Base-by-base conservation (phyloP, 2,329 filamentous ascomycete genomes). In the Pezicula neosporulosa region DNA sequence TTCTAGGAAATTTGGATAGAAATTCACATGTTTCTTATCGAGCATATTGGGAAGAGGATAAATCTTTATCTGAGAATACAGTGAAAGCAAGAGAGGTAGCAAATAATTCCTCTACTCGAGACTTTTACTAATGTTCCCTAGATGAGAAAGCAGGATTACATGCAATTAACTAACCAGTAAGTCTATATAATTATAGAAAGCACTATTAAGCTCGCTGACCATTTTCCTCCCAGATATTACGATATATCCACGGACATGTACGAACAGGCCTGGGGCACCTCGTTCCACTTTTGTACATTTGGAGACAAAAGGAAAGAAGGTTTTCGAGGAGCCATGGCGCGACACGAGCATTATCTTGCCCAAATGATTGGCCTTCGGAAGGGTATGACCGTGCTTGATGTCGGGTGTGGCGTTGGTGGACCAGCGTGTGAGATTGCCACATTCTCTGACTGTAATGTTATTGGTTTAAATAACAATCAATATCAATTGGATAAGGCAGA, bases 401-500 rank as follows among this genome's bases (percentile, higher is more conserved):
- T 99, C 55, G 94, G 94, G 56, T 99, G 94, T 66, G 94, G 94
- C 80, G 91, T 99, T 52, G 94, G 94, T 65, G 94, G 94, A 43
- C 94, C 94, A 28, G 94, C 93, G 6, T 84, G 93, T 56, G 92
- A 97, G 77, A 97, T 99, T 65, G 90, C 89, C 75, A 96, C 96
- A 75, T 99, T 99, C 76, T 87, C 90, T 13, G 93, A 90, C 54
- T 87, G 84, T 63, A 90, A 97, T 64, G 82, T 97, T 57, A 87
- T 90, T 30, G 94, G 94, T 44, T 76, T 97, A 69, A 99, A 97
- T 85, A 97, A 97, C 85, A 97, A 97, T 73, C 90, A 97, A 76
- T 97, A 97, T 78, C 94, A 97, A 76, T 96, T 97, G 60, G 85
- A 97, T 70, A 89, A 94, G 59, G 93, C 92, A n/a, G 92, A 86